These are phyloP conservation scores for Candolleomyces eurysporus DNA, from an alignment of 768 basidiomycete genomes.

Conservation along the genomic window DNA sequence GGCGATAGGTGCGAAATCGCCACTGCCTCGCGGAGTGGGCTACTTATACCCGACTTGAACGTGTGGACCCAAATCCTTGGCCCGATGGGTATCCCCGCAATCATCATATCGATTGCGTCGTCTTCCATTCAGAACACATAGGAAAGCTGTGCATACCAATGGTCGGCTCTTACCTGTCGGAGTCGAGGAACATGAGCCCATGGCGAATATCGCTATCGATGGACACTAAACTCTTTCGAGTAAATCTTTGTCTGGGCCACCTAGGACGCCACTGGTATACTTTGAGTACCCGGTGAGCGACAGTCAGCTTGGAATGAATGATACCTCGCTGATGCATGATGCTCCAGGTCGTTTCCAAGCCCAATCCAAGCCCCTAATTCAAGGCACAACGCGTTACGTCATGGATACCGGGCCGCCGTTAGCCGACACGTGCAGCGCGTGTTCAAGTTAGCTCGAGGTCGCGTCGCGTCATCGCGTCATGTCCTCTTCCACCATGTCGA, in stretches of 20 bases:
- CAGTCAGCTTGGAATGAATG: neutral
- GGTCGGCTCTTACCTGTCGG: neutral
- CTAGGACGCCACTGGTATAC: too few species aligned
- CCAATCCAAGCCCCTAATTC: neutral
- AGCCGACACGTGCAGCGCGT: neutral
- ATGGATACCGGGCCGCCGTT: neutral
- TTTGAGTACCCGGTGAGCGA: too few species aligned
- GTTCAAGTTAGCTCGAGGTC: neutral
- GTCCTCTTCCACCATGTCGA: neutral
- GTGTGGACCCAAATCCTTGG: neutral
- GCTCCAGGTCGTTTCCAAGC: neutral
- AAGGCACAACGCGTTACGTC: neutral
- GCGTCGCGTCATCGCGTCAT: neutral
- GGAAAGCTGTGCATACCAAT: neutral
- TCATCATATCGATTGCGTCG: conserved; percentile 1
- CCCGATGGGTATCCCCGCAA: conserved; percentile 5
- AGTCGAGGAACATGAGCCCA: neutral
- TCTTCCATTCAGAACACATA: neutral
- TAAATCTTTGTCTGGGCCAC: too few species aligned
- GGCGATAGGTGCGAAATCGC: neutral
- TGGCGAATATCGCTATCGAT: neutral
- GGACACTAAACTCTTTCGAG: too few species aligned
- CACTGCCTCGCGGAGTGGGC: neutral
- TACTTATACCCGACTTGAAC: neutral
- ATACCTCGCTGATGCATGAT: neutral